These are phyloP conservation scores for Eucalyptus pauciflora DNA, from an alignment of 345 rosid species.

Conservation along the genomic window DNA sequence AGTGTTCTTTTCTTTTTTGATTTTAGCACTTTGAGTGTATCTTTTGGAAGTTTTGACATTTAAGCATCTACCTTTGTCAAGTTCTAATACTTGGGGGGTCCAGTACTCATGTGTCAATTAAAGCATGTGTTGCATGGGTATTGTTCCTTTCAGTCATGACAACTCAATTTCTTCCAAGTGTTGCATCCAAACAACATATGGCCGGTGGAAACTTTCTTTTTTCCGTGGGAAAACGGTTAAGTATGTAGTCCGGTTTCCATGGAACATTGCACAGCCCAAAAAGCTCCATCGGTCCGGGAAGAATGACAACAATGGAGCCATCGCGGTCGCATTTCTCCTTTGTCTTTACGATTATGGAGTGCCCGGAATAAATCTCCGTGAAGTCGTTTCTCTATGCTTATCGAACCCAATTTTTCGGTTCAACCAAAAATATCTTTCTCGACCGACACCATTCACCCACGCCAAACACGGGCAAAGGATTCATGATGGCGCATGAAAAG, in stretches of 20 bases:
- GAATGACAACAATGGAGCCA: not conserved
- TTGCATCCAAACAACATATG: not conserved
- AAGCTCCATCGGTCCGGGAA: too few species aligned
- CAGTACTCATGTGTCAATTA: too few species aligned
- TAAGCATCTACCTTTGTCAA: fast-evolving
- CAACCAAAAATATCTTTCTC: not conserved
- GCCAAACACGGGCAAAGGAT: not conserved
- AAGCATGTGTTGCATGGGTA: too few species aligned
- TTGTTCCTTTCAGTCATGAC: too few species aligned
- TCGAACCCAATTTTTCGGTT: not conserved
- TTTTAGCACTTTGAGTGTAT: too few species aligned
- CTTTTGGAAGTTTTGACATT: too few species aligned
- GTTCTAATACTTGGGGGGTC: fast-evolving
- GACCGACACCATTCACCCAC: not conserved
- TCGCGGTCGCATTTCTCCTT: not conserved
- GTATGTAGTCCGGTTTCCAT: not conserved
- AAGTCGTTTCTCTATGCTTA: not conserved
- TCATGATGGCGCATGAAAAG: not conserved
- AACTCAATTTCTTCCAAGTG: not conserved
- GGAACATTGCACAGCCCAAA: not conserved
- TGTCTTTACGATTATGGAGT: not conserved
- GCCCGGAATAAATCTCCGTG: not conserved
- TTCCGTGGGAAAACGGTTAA: not conserved
- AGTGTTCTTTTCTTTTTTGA: too few species aligned
- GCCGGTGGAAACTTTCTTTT: not conserved